phyloP scores from a whole-genome alignment of 805 yeast genomes.

The Saturnispora halmiae region DNA sequence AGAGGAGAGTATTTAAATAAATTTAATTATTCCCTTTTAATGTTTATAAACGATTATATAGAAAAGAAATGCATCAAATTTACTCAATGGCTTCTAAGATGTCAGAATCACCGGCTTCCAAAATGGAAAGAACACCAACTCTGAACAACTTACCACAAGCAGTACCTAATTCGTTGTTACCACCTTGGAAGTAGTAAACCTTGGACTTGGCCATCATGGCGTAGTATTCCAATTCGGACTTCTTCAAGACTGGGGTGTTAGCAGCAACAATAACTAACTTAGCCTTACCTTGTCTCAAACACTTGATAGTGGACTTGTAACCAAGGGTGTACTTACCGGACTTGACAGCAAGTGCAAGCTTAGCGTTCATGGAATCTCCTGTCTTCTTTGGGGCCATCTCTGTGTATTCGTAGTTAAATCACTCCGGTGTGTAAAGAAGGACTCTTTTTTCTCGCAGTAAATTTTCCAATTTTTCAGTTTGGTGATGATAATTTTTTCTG shows the following conservation, averaged over 20 bases:
- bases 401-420: conserved; percentile 62
- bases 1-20: too few species aligned
- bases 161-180: conserved; percentile 99
- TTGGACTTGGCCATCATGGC: conserved; percentile 98
- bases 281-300: conserved; percentile 98
- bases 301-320: conserved; percentile 97
- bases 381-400: conserved; percentile 99
- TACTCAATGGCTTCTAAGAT: conserved; percentile 61
- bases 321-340: conserved; percentile 99
- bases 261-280: conserved; percentile 96
- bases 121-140: conserved; percentile 92
- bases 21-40: too few species aligned
- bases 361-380: conserved; percentile 93
- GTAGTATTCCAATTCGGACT: conserved; percentile 99
- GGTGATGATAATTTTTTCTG: not conserved
- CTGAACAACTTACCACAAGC: conserved; percentile 99
- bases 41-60: not conserved
- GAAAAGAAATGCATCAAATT: conserved; percentile 2
- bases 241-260: conserved; percentile 99
- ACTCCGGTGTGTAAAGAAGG: conserved; percentile 77
- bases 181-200: conserved; percentile 98
- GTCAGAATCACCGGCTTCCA: conserved; percentile 99
- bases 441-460: not conserved
- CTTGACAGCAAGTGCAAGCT: conserved; percentile 95
- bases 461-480: not conserved